phyloP scores from a whole-genome alignment of 495 filamentous ascomycete genomes.

The Hypomontagnella monticulosa region DNA sequence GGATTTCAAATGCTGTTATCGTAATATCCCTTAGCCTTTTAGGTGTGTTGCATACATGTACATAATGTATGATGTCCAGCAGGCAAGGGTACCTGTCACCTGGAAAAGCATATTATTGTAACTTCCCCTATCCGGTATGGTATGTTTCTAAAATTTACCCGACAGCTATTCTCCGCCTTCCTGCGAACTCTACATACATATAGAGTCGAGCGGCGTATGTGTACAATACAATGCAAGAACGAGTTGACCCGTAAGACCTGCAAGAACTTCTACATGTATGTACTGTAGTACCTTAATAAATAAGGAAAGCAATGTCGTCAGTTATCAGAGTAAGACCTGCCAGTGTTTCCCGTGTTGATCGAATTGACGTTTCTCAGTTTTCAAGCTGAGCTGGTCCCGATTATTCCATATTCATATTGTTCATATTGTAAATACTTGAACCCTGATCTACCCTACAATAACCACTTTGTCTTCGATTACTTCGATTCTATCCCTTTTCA shows the following conservation, averaged over 20 bases:
- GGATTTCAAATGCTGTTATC: background rate
- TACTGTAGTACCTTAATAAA: conserved; percentile 33
- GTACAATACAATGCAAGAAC: background rate
- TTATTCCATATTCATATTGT: conserved; percentile 7
- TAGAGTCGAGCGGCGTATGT: background rate
- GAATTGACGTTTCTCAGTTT: conserved; percentile 17
- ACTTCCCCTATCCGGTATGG: conserved; percentile 15
- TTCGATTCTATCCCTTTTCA: conserved; percentile 5
- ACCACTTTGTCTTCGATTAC: background rate
- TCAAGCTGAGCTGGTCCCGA: conserved; percentile 23
- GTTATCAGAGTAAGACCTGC: conserved; percentile 32
- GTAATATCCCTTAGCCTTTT: background rate
- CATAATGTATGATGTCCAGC: background rate
- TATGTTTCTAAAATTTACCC: conserved; percentile 34
- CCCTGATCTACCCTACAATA: too few species aligned
- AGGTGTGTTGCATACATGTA: background rate
- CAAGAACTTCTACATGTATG: conserved; percentile 10
- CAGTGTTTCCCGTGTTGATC: conserved; percentile 26
- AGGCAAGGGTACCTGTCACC: conserved; percentile 16
- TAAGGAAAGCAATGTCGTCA: conserved; percentile 36
- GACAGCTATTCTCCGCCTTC: conserved; percentile 19
- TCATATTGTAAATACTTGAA: background rate
- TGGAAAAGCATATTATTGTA: conserved; percentile 17
- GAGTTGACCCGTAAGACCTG: too few species aligned
- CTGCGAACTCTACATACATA: too few species aligned